Base-by-base conservation (phyloP, 140 eudicot species). In the Senecio squalidus region DNA sequence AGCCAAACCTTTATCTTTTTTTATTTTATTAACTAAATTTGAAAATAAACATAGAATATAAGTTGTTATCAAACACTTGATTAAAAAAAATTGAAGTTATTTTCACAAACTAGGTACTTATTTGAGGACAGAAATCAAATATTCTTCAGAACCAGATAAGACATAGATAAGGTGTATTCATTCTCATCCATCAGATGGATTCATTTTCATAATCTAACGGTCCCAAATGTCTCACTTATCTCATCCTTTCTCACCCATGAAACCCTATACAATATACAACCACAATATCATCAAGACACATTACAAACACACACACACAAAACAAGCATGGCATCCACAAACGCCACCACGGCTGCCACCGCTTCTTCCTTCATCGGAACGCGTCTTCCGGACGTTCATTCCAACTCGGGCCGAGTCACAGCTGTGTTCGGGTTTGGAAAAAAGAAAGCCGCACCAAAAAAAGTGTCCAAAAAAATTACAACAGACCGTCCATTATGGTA, bases 401-500 rank as follows among this genome's bases (percentile, higher is more conserved):
- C 82, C 13, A 76, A 70, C 30, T 71, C 83, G 31, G 87, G 79
- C 41, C 67, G 78, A 13, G 69, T 82, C 23, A 70, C 75, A 50
- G 95, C 95, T 60, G 60, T 93, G 16, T 85, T 89, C 74, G 84
- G 85, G 0, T 89, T 89, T 76, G 95, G 95, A 9, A 48, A 57
- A 14, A 89, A 84, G 56, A 69, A 74, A 62, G 25, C 89, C 7
- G 58, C 81, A 9, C 77, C 93, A 9, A 86, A 86, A 24, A 83
- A 78, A 20, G 65, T 70, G 0, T 15, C 80, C 5, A 44, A 64
- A 40, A 74, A 28, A 30, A 2, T 44, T 24, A 60, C 60, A 22
- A 10, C 95, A 0, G 95, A 90, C 55, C 79, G 95, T 2, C 98
- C 98, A 4, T 65, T 86, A 17, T 90, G 98, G 95, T 90, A 49